Percentiles rank a stretch among this genome's conserved stretches.
phyloP scores from a whole-genome alignment of 208 protist genomes.

The Acanthamoeba royreba region DNA sequence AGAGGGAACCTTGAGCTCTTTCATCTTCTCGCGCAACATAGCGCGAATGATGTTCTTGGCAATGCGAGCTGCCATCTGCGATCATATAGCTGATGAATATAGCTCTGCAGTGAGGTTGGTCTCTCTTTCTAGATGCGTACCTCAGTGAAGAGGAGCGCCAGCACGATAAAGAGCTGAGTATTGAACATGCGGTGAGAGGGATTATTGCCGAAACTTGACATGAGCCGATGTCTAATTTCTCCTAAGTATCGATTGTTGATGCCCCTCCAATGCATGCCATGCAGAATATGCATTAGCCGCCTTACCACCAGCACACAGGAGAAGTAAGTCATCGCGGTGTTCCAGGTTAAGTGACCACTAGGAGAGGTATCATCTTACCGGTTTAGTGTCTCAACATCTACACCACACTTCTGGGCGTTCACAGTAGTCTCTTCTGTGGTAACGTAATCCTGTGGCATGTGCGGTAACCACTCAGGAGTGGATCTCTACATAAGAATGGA shows the following conservation, averaged over 20 bases:
- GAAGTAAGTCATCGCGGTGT: no score
- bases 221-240: neutral
- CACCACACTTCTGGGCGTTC: neutral
- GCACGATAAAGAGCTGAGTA: neutral
- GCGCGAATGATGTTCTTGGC: slow-evolving; percentile 26
- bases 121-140: no score
- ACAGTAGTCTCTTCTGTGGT: neutral
- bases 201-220: neutral
- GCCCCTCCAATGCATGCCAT: slow-evolving; percentile 3
- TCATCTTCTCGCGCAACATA: slow-evolving; percentile 54
- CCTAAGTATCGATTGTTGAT: slow-evolving; percentile 29
- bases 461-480: neutral
- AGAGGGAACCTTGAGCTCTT: slow-evolving; percentile 44
- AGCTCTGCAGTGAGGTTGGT: no score
- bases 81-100: neutral
- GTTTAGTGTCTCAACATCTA: neutral
- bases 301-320: no score
- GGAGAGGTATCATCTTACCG: no score
- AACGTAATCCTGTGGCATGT: neutral
- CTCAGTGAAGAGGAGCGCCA: slow-evolving; percentile 28
- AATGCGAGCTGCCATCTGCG: slow-evolving; percentile 1
- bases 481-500: neutral
- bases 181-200: neutral
- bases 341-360: no score
- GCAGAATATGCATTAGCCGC: neutral